A percentile compares a stretch with the other conserved stretches of the same genome.
Conservation (phyloP, 805 yeast genomes). For the Saturnispora mendoncae region DNA sequence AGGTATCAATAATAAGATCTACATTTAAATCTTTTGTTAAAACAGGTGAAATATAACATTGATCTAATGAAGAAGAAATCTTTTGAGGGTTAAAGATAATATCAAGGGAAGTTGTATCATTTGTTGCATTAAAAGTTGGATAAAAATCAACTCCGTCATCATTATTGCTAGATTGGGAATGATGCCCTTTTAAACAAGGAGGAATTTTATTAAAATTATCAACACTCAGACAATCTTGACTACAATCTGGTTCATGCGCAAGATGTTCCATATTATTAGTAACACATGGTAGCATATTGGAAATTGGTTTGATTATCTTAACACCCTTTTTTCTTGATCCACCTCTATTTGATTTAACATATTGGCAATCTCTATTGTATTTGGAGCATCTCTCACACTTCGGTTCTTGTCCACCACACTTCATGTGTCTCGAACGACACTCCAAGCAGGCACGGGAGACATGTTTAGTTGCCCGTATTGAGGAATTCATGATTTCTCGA, state of each 20-base stretch:
- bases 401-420: conserved; percentile 43
- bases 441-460: conserved; percentile 43
- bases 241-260: conserved; percentile 18
- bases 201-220: conserved; percentile 24
- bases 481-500: neutral
- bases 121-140: conserved; percentile 27
- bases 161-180: neutral
- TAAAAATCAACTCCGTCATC: conserved; percentile 18
- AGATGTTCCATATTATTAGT: conserved; percentile 19
- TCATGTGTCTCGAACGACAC: conserved; percentile 42
- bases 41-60: conserved; percentile 26
- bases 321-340: conserved; percentile 46
- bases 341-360: conserved; percentile 45
- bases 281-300: conserved; percentile 25
- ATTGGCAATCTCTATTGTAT: conserved; percentile 32
- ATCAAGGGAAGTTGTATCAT: conserved; percentile 20
- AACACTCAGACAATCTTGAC: conserved; percentile 21
- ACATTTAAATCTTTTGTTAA: conserved; percentile 22
- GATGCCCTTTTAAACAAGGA: conserved; percentile 22
- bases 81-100: conserved; percentile 20
- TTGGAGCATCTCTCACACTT: conserved; percentile 35
- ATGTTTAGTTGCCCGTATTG: conserved; percentile 24
- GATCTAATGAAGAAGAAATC: conserved; percentile 14
- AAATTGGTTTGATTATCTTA: conserved; percentile 2
- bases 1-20: conserved; percentile 24